Percentiles rank a stretch among this genome's conserved stretches.
phyloP scores from a whole-genome alignment of 768 basidiomycete genomes.

The Cubamyces lactineus region DNA sequence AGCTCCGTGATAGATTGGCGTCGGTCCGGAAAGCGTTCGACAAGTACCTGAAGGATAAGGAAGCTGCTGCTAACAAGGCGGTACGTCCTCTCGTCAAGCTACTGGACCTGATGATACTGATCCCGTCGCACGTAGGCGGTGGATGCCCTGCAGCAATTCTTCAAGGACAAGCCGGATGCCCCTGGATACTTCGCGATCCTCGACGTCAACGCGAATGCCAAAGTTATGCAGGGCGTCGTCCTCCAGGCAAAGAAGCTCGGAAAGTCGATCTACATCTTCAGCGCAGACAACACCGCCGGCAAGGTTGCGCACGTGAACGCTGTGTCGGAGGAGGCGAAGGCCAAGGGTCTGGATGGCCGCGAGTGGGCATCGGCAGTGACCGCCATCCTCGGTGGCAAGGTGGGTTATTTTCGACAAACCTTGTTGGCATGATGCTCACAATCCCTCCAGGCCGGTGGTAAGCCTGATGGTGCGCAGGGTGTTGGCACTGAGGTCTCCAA shows the following conservation, averaged over 20 bases:
- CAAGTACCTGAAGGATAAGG: constrained; percentile 82
- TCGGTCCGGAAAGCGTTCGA: constrained; percentile 80
- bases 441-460: constrained; percentile 80
- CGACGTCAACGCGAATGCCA: constrained; percentile 82
- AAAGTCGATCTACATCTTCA: constrained; percentile 90
- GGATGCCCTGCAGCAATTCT: constrained; percentile 70
- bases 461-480: constrained; percentile 90
- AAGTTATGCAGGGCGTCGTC: constrained; percentile 79
- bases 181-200: constrained; percentile 71
- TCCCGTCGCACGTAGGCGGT: constrained; percentile 54
- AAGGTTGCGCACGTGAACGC: constrained; percentile 91
- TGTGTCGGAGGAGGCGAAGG: constrained; percentile 64
- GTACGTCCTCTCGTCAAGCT: constrained; percentile 43
- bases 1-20: constrained; percentile 74
- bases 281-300: constrained; percentile 63
- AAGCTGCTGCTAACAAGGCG: constrained; percentile 74
- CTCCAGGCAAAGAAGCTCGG: constrained; percentile 77
- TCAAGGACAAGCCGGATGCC: constrained; percentile 74
- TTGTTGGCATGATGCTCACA: background rate
- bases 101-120: background rate
- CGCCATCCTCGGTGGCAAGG: constrained; percentile 90
- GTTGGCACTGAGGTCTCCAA: constrained; percentile 70
- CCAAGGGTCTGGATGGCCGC: constrained; percentile 78
- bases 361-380: constrained; percentile 83
- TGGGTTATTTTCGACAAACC: constrained; percentile 36